Evolutionary conservation across 192 early-diverging fungal genomes (phyloP), one percentile per base, ranked within the genome.

Genomic region (Backusella tarrabulga): DNA sequence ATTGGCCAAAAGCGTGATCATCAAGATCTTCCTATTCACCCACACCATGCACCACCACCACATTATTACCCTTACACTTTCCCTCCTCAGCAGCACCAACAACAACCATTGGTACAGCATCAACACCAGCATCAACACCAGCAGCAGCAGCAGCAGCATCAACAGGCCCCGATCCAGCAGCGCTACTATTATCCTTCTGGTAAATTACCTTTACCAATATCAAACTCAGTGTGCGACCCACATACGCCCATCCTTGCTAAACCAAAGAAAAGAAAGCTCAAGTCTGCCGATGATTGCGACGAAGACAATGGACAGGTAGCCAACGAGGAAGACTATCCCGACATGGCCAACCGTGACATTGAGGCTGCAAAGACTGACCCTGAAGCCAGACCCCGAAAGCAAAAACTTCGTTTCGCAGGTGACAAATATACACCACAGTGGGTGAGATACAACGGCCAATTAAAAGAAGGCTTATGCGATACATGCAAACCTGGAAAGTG

Each of bases 401-500:
- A 96, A 71, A 92, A 92, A 72, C 80, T 93, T 42, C 85, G 91
- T 4, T 93, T 91, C 80, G 73, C 76, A 14, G 90, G 89, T 29
- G 94, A 96, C 70, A 80, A 91, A 68, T 96, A 96, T 78, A 96
- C 94, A 17, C 94, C 94, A 8, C 88, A 89, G 76, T 93, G 91
- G 92, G 94, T 96, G n/a, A 85, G 94, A 72, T 88, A 88, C 75
- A 87, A 84, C 38, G 94, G 94, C 0, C 90, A 91, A 56, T 78
- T 86, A 35, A 95, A 94, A 79, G 94, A 95, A 71, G 94, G 94
- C 0, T 91, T 94, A 73, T 96, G 95, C 84, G 94, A 95, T 36
- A 89, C 90, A 5, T 96, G 95, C 75, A 80, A 84, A 63, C 92
- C 93, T 6, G 94, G 94, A 5, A 93, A 93, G 73, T 96, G 94